Base-by-base conservation (phyloP, 2,329 filamentous ascomycete genomes). In the Phaeophleospora eucalypticola region DNA sequence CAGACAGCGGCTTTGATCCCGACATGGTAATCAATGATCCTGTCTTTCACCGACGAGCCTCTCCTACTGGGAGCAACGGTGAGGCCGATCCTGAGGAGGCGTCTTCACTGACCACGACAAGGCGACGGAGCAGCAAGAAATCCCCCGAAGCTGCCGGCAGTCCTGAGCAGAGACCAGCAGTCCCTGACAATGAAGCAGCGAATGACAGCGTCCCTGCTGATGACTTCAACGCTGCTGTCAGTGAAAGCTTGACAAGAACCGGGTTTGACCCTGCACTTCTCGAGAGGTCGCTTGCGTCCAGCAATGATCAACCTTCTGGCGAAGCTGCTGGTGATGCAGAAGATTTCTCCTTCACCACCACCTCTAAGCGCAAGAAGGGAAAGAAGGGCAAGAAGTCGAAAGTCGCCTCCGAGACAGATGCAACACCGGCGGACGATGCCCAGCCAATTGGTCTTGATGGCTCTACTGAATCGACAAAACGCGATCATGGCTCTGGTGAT, bases 1-100 rank as follows among this genome's bases (percentile, higher is more conserved):
- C 69, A 46, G 67, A 71, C 41, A 72, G 70, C 19, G 72, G 72
- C 24, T 75, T 76, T 53, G 63, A 74, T 53, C 65, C 71, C 3
- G 62, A 69, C 39, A 60, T 72, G 24, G 71, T 74, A 4, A 62
- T 74, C 37, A 64, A 73, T 17, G 68, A 75, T 51, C 65, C 68
- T 16, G 43, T 49, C 0, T 68, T 66, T 46, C 63, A 66, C 36
- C 59, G 64, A 8, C 49, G 65, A 53, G 53, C 61, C n/a, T 66
- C 66, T 7, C 65, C 65, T 8, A 54, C 64, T 17, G 58, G 52
- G 32, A 44, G 49, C 3, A 39, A 58, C 10, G 57, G 61, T 33
- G 64, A 67, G 51, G 63, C 61, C 18, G 63, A 66, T 41, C 63
- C 65, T 7, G 64, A 62, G 36, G 53, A 57, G 35, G 46, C 59